phyloP scores from a whole-genome alignment of 2,329 filamentous ascomycete genomes.

The Aureobasidium sp. region DNA sequence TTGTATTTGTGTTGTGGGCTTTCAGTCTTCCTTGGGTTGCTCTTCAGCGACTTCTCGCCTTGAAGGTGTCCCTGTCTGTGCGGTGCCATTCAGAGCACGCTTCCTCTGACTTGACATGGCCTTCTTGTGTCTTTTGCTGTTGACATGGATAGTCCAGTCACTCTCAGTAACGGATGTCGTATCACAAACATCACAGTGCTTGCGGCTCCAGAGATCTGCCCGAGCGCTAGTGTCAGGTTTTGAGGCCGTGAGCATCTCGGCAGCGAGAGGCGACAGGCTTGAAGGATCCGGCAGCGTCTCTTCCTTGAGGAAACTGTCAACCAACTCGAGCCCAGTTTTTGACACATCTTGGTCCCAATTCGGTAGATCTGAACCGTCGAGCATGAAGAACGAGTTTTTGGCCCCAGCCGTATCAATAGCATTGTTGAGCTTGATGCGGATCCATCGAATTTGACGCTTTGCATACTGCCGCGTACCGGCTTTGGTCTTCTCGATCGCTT shows the following conservation, averaged over 20 bases:
- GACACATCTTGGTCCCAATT: constrained; percentile 57
- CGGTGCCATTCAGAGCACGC: not conserved
- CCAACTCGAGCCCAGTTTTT: constrained; percentile 53
- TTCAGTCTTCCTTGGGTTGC: not conserved
- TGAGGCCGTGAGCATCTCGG: constrained; percentile 49
- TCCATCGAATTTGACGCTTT: constrained; percentile 76
- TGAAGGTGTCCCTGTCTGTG: not conserved
- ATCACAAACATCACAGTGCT: constrained; percentile 63
- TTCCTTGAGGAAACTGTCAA: constrained; percentile 53
- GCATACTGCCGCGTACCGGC: constrained; percentile 81
- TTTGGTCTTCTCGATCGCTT: constrained; percentile 67
- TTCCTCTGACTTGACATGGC: constrained; percentile 19
- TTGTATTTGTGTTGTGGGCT: not conserved
- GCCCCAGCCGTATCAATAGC: constrained; percentile 50
- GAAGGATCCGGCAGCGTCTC: constrained; percentile 44
- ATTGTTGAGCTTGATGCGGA: constrained; percentile 69
- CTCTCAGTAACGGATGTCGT: constrained; percentile 46
- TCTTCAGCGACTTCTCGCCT: not conserved
- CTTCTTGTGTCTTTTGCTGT: constrained; percentile 45
- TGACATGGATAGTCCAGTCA: constrained; percentile 50
- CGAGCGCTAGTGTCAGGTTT: constrained; percentile 37
- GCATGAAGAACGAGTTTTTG: constrained; percentile 57
- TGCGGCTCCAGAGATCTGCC: constrained; percentile 39
- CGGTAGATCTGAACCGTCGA: constrained; percentile 66
- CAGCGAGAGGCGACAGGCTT: constrained; percentile 48